Evolutionary conservation across 176 grass and related monocot genomes (phyloP), one percentile per base, ranked within the genome.

Genomic region (Guadua angustifolia): DNA sequence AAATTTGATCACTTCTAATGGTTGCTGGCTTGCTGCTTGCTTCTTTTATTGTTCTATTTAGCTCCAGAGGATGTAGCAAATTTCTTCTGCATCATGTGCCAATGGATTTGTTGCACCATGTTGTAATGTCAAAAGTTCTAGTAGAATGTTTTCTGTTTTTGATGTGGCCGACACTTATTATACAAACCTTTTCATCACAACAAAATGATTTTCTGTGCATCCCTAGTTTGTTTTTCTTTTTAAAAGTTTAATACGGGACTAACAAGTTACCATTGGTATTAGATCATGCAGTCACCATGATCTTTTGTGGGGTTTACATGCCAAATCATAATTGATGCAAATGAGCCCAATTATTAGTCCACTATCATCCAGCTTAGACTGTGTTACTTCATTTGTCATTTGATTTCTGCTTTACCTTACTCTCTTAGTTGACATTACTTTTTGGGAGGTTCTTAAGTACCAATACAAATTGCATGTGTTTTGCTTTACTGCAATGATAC

Each of bases 11-110:
- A 58, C 50, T 42, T 44, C 25, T 32, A 33, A 69, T 76, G 53
- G n/a, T 51, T 76, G 74, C 43, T 68, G 11, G 43, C 38, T 61
- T 65, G 2, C 39, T 73, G 26, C 39, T 79, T 68, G 9, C 13
- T 77, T 60, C 22, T 85, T 13, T 4, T 40, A 73, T 61, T 44
- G 22, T 83, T 83, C 14, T 77, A 72, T 65, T 72, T 78, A 38
- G 32, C 61, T 66, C 56, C n/a, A 75, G 58, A 71, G 11, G 24
- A 57, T 75, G 44, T 51, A 72, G 8, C 22, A 43, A 55, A 62
- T 52, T 72, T 53, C 24, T 44, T 76, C 60, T 81, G 52, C 61
- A 69, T 53, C 49, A 36, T 67, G 61, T 79, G 17, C 16, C 47
- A 25, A 25, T 73, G 7, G 14, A 80, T 46, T 68, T 67, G 17